Evolutionary conservation across 2,329 filamentous ascomycete genomes (phyloP).

Genomic region (Magnaporthiopsis rhizophila): DNA sequence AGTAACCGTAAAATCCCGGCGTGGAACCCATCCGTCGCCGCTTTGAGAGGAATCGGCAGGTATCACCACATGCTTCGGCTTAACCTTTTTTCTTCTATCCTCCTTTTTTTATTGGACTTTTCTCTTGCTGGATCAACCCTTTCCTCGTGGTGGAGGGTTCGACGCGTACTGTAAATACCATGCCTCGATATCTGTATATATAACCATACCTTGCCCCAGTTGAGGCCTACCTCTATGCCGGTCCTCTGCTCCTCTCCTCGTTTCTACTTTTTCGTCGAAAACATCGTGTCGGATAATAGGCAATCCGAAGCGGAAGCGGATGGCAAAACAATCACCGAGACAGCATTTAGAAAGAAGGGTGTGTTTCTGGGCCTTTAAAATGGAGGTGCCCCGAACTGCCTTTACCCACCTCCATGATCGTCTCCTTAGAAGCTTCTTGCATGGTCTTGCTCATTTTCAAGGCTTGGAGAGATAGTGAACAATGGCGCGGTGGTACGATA

Average conservation of each 20-base stretch:
- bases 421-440: background rate
- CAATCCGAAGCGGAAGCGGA: too few species aligned
- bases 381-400: too few species aligned
- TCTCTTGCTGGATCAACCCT: too few species aligned
- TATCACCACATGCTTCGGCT: too few species aligned
- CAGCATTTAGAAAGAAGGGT: too few species aligned
- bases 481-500: background rate
- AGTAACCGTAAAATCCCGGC: conserved; percentile 25
- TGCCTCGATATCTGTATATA: background rate
- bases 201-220: background rate
- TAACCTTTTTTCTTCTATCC: background rate
- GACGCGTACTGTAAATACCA: background rate
- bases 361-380: too few species aligned
- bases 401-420: background rate
- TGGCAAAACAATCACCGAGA: too few species aligned
- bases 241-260: too few species aligned
- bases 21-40: background rate
- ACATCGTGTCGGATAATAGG: too few species aligned
- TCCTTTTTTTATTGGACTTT: background rate
- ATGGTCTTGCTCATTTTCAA: background rate
- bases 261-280: too few species aligned
- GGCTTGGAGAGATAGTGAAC: background rate
- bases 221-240: too few species aligned
- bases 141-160: background rate
- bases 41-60: background rate